Conservation (phyloP, 306 rosid genomes). For the Medicago lupulina region DNA sequence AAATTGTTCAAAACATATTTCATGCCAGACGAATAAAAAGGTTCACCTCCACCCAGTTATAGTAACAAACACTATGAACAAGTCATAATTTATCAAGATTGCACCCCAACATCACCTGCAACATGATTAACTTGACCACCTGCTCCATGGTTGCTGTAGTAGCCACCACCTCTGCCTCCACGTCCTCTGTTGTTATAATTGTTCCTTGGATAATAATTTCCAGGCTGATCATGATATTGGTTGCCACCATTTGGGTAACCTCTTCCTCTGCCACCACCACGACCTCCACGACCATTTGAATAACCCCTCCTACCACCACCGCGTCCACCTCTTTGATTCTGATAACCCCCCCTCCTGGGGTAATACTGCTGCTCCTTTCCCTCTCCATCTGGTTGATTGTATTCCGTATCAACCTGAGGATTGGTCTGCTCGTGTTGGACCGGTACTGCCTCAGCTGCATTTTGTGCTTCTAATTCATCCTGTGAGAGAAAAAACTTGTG, state of each 20-base stretch:
- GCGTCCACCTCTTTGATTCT: conserved; percentile 88
- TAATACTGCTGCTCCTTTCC: conserved; percentile 69
- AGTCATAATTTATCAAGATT: conserved; percentile 51
- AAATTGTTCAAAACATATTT: conserved; percentile 51
- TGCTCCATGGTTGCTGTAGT: conserved; percentile 55
- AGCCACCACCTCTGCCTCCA: conserved; percentile 77
- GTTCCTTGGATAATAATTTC: conserved; percentile 76
- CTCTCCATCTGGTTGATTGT: conserved; percentile 63
- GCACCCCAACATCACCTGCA: conserved; percentile 73
- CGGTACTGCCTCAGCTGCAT: conserved; percentile 51
- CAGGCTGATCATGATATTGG: conserved; percentile 86
- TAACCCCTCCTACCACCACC: conserved; percentile 86
- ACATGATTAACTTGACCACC: conserved; percentile 60
- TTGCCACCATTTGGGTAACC: conserved; percentile 82
- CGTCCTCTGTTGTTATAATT: conserved; percentile 73
- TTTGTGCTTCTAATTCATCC: conserved; percentile 66
- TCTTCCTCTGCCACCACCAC: conserved; percentile 66
- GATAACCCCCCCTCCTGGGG: conserved; percentile 66
- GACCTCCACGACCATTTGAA: conserved; percentile 82
- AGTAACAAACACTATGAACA: conserved; percentile 52
- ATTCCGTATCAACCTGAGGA: conserved; percentile 58
- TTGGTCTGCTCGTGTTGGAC: conserved; percentile 60
- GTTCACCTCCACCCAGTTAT: conserved; percentile 54
- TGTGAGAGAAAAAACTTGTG: conserved; percentile 48
- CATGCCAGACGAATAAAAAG: conserved; percentile 50